These are phyloP conservation scores for Penicillium polonicum DNA, from an alignment of 2,329 filamentous ascomycete species.

Conservation along the genomic window DNA sequence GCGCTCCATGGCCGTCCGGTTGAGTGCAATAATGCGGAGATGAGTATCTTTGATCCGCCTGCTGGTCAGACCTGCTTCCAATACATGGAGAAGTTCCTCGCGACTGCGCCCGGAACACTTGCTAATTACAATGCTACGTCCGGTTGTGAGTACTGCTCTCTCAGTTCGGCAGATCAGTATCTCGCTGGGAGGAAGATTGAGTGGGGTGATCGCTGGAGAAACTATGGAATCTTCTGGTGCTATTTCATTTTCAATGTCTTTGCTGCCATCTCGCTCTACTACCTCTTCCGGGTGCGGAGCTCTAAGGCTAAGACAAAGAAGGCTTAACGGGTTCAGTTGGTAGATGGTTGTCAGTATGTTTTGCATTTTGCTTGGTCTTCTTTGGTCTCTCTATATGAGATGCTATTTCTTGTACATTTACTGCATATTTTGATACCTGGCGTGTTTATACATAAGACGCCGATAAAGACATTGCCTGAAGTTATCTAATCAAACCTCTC, in stretches of 20 bases:
- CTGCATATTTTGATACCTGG: neutral
- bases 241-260: constrained; percentile 59
- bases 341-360: neutral
- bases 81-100: constrained; percentile 57
- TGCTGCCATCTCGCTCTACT: constrained; percentile 56
- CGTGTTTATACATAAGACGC: neutral
- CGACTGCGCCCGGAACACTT: constrained; percentile 52
- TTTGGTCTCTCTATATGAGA: neutral
- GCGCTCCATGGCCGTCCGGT: constrained; percentile 67
- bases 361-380: neutral
- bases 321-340: neutral
- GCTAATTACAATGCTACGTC: constrained; percentile 48
- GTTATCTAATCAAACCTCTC: neutral
- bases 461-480: neutral
- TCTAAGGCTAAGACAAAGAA: constrained; percentile 29
- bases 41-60: constrained; percentile 62
- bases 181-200: constrained; percentile 45
- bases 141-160: constrained; percentile 51
- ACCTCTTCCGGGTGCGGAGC: constrained; percentile 38
- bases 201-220: constrained; percentile 63
- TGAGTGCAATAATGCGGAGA: constrained; percentile 67
- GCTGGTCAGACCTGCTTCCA: constrained; percentile 55
- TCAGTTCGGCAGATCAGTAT: constrained; percentile 38
- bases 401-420: neutral
- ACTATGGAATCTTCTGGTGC: constrained; percentile 63